Evolutionary conservation across 768 basidiomycete genomes (phyloP), one percentile per base, ranked within the genome.

Genomic region (Peribolospora kevripleyi): DNA sequence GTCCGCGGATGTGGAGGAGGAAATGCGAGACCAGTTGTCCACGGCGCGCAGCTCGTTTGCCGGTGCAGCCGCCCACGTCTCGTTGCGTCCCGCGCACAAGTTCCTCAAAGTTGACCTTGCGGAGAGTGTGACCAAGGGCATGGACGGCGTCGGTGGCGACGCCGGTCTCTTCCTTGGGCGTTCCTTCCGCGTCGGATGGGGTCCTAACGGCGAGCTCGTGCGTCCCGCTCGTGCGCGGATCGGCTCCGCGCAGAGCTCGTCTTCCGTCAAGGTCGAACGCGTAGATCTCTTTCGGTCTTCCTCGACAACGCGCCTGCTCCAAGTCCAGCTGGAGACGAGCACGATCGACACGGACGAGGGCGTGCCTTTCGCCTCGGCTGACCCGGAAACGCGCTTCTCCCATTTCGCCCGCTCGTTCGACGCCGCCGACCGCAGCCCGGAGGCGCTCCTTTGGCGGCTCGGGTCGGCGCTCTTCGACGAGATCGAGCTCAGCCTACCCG

Each of bases 181-280:
- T 13, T 84, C 83, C 9, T 93, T 87, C 67, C 75, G 87, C 55
- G 84, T 82, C 3, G 79, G 84, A 4, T 97, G 88, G 86, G 85
- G 90, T 14, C 80, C 83, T 1, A 74, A 76, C 43, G 86, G 86
- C 0, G 72, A 71, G 45, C 64, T 95, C 6, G 79, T 79, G 8
- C 81, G 85, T 66, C 25, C 9, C 45, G 36, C 14, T 36, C 7
- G 45, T 14, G 25, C 25, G 25, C 25, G 25, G 25, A 25, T 25
- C 25, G 25, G 25, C 25, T 25, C 25, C 25, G 25, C 25, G 25
- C 25, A 25, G 25, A 25, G 25, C 25, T 48, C 45, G 42, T 41
- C 46, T 36, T 46, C 7, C 9, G n/a, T 48, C 25, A 11, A 7
- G 8, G 46, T 7, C 42, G 47, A 38, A 41, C 11, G 13, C 55